A percentile compares a stretch with the other conserved stretches of the same genome.
phyloP scores from a whole-genome alignment of 192 early-diverging fungal species.

The Coemansia guatemalensis region DNA sequence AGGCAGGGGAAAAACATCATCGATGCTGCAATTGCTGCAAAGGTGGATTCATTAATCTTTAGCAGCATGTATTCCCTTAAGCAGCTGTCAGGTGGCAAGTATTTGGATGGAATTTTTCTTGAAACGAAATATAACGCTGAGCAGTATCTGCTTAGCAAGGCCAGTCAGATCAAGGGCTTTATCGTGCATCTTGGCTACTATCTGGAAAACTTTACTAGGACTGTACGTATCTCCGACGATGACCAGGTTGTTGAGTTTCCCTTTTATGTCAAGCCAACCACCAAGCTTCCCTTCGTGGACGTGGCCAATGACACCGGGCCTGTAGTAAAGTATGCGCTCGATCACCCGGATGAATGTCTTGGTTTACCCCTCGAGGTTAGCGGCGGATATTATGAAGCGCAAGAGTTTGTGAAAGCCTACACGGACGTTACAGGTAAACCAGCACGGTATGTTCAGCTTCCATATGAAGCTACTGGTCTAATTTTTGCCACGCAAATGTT shows the following conservation, averaged over 20 bases:
- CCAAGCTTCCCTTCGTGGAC: constrained; percentile 33
- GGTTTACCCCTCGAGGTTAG: constrained; percentile 15
- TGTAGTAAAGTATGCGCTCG: constrained; percentile 32
- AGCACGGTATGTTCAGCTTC: constrained; percentile 31
- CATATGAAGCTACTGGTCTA: constrained; percentile 2
- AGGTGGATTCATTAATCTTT: constrained; percentile 19
- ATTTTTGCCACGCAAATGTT: constrained; percentile 24
- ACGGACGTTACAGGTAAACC: constrained; percentile 39
- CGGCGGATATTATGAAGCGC: constrained; percentile 30
- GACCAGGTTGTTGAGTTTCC: constrained; percentile 31
- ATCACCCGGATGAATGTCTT: constrained; percentile 28
- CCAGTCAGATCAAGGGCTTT: constrained; percentile 17
- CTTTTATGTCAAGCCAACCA: constrained; percentile 12
- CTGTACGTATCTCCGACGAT: constrained; percentile 34
- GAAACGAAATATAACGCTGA: constrained; percentile 34
- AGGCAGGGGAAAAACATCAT: constrained; percentile 35
- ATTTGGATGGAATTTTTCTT: constrained; percentile 21
- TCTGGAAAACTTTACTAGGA: constrained; percentile 37
- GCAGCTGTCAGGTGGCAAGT: constrained; percentile 28
- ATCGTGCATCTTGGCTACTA: constrained; percentile 29
- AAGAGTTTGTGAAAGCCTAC: constrained; percentile 35
- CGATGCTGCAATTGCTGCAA: constrained; percentile 33
- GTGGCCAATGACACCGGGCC: constrained; percentile 31
- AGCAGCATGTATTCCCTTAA: constrained; percentile 31
- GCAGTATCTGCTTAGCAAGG: constrained; percentile 35